Conservation (phyloP, 768 basidiomycete species). For the Boletellus emodensis region DNA sequence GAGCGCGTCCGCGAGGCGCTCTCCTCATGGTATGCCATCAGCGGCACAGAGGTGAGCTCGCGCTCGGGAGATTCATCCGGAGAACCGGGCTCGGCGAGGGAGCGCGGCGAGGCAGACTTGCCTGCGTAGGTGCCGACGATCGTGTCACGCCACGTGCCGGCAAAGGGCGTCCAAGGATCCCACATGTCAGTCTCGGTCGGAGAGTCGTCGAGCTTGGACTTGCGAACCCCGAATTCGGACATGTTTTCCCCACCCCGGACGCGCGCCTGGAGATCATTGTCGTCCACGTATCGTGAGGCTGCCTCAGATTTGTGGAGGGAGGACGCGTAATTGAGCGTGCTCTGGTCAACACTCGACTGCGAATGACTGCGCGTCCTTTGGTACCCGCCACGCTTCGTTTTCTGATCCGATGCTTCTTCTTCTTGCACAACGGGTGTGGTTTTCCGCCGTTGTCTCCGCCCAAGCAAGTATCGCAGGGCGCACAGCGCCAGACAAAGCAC, state of each 20-base stretch:
- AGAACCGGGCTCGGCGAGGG: neutral
- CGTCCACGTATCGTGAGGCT: slow-evolving; percentile 30
- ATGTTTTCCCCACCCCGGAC: slow-evolving; percentile 14
- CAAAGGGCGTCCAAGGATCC: slow-evolving; percentile 24
- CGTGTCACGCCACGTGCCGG: slow-evolving; percentile 27
- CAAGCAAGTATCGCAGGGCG: slow-evolving; percentile 47
- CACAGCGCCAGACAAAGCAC: slow-evolving; percentile 53
- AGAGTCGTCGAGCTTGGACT: neutral
- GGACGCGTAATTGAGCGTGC: slow-evolving; percentile 31
- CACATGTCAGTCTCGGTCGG: slow-evolving; percentile 5
- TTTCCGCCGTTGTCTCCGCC: slow-evolving; percentile 35
- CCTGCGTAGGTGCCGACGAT: slow-evolving; percentile 26
- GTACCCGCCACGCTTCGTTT: slow-evolving; percentile 29
- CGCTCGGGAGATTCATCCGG: slow-evolving; percentile 29
- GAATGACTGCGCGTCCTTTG: slow-evolving; percentile 32
- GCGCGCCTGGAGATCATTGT: slow-evolving; percentile 26
- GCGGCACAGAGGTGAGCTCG: slow-evolving; percentile 26
- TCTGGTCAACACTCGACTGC: slow-evolving; percentile 23
- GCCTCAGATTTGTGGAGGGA: no score
- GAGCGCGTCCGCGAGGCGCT: slow-evolving; percentile 8
- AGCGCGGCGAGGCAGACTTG: slow-evolving; percentile 4
- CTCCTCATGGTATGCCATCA: slow-evolving; percentile 29
- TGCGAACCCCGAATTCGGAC: slow-evolving; percentile 11
- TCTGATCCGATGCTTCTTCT: slow-evolving; percentile 12
- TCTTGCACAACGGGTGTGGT: slow-evolving; percentile 9